Evolutionary conservation across 805 yeast species (phyloP).

Genomic region (Brettanomyces naardenensis): DNA sequence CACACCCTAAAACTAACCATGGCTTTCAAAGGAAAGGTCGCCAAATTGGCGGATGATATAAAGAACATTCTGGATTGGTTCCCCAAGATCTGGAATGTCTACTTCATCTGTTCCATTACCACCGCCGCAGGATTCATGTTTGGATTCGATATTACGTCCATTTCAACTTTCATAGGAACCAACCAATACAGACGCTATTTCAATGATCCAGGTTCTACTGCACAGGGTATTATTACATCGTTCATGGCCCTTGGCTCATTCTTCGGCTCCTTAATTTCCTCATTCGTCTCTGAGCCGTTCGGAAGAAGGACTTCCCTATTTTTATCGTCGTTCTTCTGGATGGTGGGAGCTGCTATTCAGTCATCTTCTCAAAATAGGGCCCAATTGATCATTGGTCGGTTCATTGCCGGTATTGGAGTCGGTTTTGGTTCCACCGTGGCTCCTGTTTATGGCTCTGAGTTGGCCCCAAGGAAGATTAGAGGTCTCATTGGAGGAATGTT

Average conservation of each 20-base stretch:
- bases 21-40: neutral
- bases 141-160: conserved; percentile 76
- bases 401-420: conserved; percentile 79
- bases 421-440: conserved; percentile 79
- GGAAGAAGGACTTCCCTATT: conserved; percentile 35
- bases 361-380: conserved; percentile 26
- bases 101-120: conserved; percentile 45
- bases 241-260: conserved; percentile 75
- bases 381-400: conserved; percentile 58
- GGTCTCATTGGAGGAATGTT: conserved; percentile 73
- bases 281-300: conserved; percentile 34
- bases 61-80: conserved; percentile 4
- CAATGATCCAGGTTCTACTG: conserved; percentile 41
- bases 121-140: conserved; percentile 65
- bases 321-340: conserved; percentile 17
- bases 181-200: conserved; percentile 44
- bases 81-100: conserved; percentile 47
- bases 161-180: conserved; percentile 57
- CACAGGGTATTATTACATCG: conserved; percentile 70
- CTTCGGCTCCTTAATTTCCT: conserved; percentile 56
- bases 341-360: conserved; percentile 19
- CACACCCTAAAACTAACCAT: too few relatives aligned
- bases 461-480: conserved; percentile 79
- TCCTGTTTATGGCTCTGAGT: conserved; percentile 83
- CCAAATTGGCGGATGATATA: neutral